Evolutionary conservation across 352 stramenopile genomes (phyloP), one percentile per base, ranked within the genome.

Genomic region (Phytophthora citricola): DNA sequence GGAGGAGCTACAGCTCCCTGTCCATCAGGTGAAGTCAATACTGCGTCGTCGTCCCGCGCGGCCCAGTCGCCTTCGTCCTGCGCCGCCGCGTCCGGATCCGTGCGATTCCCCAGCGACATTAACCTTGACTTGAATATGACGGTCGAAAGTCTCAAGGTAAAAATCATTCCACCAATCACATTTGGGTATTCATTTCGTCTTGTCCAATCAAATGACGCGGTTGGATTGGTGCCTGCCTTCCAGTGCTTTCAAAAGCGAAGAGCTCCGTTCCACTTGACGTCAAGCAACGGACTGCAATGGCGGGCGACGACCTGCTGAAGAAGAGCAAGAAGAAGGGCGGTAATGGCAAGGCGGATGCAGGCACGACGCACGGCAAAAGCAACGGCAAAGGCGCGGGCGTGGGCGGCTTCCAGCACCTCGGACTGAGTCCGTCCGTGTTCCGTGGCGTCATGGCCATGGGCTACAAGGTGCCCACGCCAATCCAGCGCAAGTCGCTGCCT

Each of bases 401-500:
- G 26, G 86, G 85, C 43, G 90, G 89, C 26, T 96, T 97, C 71
- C 90, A 96, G 78, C 73, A 89, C 76, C 62, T 97, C 32, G 89
- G 89, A 6, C 75, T 96, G n/a, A 93, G 79, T 66, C 75, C 85
- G 27, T 48, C 63, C 4, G 78, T 96, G 47, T 94, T 96, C 58
- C 83, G 84, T 17, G 93, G 85, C 43, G 78, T 99, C 59, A 95
- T 97, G 79, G 82, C 80, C 52, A 97, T 98, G 92, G 93, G 93
- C 41, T 99, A 98, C 80, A 98, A 98, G 56, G 92, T 98, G 55
- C 98, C 98, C 31, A 99, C 98, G 36, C 98, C 98, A 14, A 99
- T 99, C 48, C 98, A 99, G 79, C 91, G 97, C 58, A 99, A 99
- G 78, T 96, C 96, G 66, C 80, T 99, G 48, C 98, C 98, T 17